Evolutionary conservation across 805 yeast species (phyloP).

Genomic region (Starmerella apis): DNA sequence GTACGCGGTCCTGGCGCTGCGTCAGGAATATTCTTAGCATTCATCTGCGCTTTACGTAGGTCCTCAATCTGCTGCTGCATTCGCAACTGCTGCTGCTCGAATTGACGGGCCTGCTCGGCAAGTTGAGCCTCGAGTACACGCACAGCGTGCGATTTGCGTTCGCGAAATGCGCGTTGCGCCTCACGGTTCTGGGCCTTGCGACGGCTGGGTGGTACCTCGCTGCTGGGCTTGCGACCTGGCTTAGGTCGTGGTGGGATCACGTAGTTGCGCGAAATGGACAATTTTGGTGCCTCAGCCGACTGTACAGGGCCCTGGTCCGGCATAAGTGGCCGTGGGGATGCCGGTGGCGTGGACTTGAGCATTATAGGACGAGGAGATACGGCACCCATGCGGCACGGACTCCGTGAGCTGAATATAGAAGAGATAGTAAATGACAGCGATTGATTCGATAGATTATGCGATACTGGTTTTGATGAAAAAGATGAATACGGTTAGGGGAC

Average conservation of each 20-base stretch:
- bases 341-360: constrained; percentile 10
- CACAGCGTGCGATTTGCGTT: constrained; percentile 54
- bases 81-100: constrained; percentile 63
- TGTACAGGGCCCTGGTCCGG: not conserved
- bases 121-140: constrained; percentile 67
- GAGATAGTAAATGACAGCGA: not conserved
- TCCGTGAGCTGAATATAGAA: not conserved
- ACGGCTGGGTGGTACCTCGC: constrained; percentile 65
- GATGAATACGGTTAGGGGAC: constrained; percentile 18
- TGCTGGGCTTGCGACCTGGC: constrained; percentile 47
- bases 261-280: constrained; percentile 63
- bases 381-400: constrained; percentile 11
- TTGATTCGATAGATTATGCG: constrained; percentile 6
- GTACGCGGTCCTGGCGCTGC: not conserved
- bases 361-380: constrained; percentile 16
- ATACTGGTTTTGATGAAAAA: constrained; percentile 21
- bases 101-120: constrained; percentile 77
- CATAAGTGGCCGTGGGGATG: constrained; percentile 8
- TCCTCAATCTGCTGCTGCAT: constrained; percentile 59
- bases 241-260: constrained; percentile 78
- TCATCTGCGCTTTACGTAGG: constrained; percentile 39
- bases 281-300: constrained; percentile 15
- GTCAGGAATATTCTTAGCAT: not conserved
- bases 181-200: constrained; percentile 54
- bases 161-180: constrained; percentile 84